These are phyloP conservation scores for Leccinum disarticulatum DNA, from an alignment of 768 basidiomycete species.

Conservation along the genomic window DNA sequence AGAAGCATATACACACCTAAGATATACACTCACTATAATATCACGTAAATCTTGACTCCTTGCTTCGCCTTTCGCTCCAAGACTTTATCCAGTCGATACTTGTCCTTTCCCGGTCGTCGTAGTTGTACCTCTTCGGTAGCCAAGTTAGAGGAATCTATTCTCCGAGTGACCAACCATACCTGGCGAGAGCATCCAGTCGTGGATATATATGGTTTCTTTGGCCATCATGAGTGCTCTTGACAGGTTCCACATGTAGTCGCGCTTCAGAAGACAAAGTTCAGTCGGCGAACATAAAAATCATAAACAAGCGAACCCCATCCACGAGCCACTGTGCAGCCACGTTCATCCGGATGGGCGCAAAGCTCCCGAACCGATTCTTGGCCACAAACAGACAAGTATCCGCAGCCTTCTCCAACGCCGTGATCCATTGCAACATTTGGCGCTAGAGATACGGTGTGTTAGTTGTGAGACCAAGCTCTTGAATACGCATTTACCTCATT, in stretches of 20 bases:
- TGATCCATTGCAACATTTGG: slow-evolving; percentile 97
- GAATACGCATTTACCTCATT: slow-evolving; percentile 59
- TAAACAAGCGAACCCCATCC: slow-evolving; percentile 70
- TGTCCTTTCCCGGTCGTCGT: slow-evolving; percentile 79
- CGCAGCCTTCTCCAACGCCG: slow-evolving; percentile 81
- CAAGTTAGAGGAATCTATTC: neutral
- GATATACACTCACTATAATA: slow-evolving; percentile 71
- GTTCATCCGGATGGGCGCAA: slow-evolving; percentile 88
- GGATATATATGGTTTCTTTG: slow-evolving; percentile 87
- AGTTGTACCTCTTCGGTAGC: slow-evolving; percentile 67
- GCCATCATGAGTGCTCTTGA: slow-evolving; percentile 89
- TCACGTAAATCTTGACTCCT: slow-evolving; percentile 94
- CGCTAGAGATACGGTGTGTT: slow-evolving; percentile 45
- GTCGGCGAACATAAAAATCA: neutral
- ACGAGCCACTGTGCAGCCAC: slow-evolving; percentile 98
- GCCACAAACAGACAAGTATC: slow-evolving; percentile 74
- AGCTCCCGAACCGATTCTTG: slow-evolving; percentile 88
- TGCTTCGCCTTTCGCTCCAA: slow-evolving; percentile 90
- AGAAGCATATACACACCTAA: neutral
- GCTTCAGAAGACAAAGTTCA: slow-evolving; percentile 43
- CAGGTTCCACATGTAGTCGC: slow-evolving; percentile 98
- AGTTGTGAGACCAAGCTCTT: neutral
- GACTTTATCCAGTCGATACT: slow-evolving; percentile 83
- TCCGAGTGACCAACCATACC: slow-evolving; percentile 41
- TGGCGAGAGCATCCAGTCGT: slow-evolving; percentile 98